Base-by-base conservation (phyloP, 106 monocot genomes). In the Cymbidium sinense region DNA sequence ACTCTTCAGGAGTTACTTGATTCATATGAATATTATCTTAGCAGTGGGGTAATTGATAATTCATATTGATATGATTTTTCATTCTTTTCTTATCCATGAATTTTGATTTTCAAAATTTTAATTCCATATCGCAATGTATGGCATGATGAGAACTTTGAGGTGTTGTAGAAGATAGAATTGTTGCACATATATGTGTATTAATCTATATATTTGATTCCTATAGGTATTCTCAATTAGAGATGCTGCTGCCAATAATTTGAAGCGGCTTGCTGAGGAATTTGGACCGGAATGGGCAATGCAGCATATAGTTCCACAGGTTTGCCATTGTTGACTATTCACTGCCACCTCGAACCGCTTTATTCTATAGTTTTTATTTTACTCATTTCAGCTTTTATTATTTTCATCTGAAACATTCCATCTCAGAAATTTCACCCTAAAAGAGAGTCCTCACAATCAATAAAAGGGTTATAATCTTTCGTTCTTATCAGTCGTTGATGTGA, bases 211-310 rank as follows among this genome's bases (percentile, higher is more conserved):
- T 18, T 70, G 0, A 82, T n/a, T 81, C 74, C 44, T 51, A 18
- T 80, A 94, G 94, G 94, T 94, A 47, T 94, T 75, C 62, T 89
- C 94, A n/a, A 94, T 94, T 62, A 85, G 94, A 84, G 94, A 94
- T 72, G 94, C 94, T 29, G 91, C 94, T 47, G 94, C 94, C 44
- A 91, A 89, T 75, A 94, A 94, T 70, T 85, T 94, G 82, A 94
- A 94, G 79, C 91, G 94, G 25, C 91, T 94, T 61, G 94, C 94
- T 17, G 94, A 94, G 80, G 94, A 91, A 82, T 94, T 91, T 84
- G 91, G 94, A 10, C 86, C 88, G n/a, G 91, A 94, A 19, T 94
- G 94, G 94, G 91, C 91, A 70, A 89, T 91, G 89, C 94, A 91
- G 79, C 91, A 94, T 77, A 91, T 91, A 78, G 73, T 88, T 88